These are phyloP conservation scores for Xylariales sp. DNA, from an alignment of 2,329 filamentous ascomycete species.

Conservation along the genomic window DNA sequence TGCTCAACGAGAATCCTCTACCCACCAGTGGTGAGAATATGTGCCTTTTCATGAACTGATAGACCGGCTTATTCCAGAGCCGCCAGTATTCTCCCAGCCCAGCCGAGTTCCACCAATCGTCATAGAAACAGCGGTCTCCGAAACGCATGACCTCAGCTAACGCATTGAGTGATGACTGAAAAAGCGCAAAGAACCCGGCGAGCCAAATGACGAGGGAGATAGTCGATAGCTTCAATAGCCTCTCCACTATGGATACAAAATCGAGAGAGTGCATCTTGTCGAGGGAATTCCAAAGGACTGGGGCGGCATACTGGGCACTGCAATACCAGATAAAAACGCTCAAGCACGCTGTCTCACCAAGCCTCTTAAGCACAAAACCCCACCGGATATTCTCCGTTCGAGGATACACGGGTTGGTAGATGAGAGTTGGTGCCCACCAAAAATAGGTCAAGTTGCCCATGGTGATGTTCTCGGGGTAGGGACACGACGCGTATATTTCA, in stretches of 20 bases:
- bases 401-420: constrained; percentile 97
- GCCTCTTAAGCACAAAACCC: constrained; percentile 85
- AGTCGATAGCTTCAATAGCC: constrained; percentile 93
- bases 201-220: constrained; percentile 98
- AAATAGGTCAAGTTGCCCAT: constrained; percentile 91
- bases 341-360: constrained; percentile 80
- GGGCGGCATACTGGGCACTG: constrained; percentile 92
- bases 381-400: constrained; percentile 84
- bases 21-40: constrained; percentile 90
- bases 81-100: constrained; percentile 92
- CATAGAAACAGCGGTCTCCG: constrained; percentile 93
- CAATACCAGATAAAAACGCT: constrained; percentile 95
- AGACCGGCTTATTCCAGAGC: constrained; percentile 97
- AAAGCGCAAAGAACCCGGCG: constrained; percentile 95
- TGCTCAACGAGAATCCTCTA: constrained; percentile 77
- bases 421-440: constrained; percentile 96
- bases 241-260: constrained; percentile 83
- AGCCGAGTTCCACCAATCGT: constrained; percentile 97
- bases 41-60: constrained; percentile 95
- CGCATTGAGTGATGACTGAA: constrained; percentile 92
- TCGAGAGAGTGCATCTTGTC: constrained; percentile 87
- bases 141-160: constrained; percentile 91
- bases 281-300: constrained; percentile 88
- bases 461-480: constrained; percentile 92
- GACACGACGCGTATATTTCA: constrained; percentile 82